Evolutionary conservation across 75 land plant genomes (phyloP), one percentile per base, ranked within the genome.

Genomic region (Ceratopteris richardii): DNA sequence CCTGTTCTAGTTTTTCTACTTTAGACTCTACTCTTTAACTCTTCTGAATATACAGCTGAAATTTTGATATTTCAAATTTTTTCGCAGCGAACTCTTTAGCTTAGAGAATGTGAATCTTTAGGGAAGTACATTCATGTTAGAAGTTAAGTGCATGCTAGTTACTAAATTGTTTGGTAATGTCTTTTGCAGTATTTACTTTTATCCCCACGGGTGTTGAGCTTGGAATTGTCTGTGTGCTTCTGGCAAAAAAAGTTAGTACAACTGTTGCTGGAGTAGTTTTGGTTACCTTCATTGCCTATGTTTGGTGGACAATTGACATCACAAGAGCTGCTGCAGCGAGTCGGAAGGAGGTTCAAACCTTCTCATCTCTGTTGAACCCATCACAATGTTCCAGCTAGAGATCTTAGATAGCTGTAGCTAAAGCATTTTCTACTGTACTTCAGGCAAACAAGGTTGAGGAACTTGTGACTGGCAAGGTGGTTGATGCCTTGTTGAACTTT

Each of bases 361-460:
- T 30, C 13, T 11, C 25, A 31, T 50, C 40, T 52, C 36, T 24
- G 44, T 51, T n/a, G 19, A 0, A 0, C 0, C 6, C 0, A 19
- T 54, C 5, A 17, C 6, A 31, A 36, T n/a, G 14, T 7, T 33
- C 11, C 14, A 17, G 60, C n/a, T n/a, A n/a, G n/a, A n/a, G n/a
- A n/a, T n/a, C n/a, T n/a, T n/a, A n/a, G n/a, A n/a, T n/a, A n/a
- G n/a, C n/a, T n/a, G n/a, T n/a, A n/a, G n/a, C n/a, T n/a, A 9
- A 33, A 33, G 37, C 7, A 31, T 28, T 57, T 60, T 1, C 19
- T 22, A 1, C 44, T 52, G 33, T 18, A 7, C 44, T 62, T 43
- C 61, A 74, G 77, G 77, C 70, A 54, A 74, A 68, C 62, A 74
- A 74, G 48, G 40, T 68, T 28, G 77, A 74, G 37, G 73, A 74